A percentile compares a stretch with the other conserved stretches of the same genome.
Evolutionary conservation across 441 rosid species (phyloP).

Genomic region (Erodium trifolium): DNA sequence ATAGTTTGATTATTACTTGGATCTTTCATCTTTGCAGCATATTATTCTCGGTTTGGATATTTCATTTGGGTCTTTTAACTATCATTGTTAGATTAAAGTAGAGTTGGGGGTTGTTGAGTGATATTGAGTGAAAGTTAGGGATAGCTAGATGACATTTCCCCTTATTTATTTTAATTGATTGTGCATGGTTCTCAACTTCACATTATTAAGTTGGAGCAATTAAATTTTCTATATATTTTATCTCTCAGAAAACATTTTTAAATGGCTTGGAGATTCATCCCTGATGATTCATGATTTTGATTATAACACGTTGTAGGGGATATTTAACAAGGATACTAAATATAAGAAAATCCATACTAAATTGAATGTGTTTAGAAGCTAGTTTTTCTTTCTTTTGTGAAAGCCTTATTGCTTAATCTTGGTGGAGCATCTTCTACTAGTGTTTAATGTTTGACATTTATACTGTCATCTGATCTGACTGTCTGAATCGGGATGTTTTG

Average conservation of each 20-base stretch:
- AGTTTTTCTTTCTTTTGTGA: neutral
- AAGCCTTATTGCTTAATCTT: neutral
- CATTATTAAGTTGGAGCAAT: neutral
- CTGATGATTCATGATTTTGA: neutral
- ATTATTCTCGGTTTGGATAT: too few species aligned
- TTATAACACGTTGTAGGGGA: conserved; percentile 1
- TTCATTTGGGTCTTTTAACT: too few species aligned
- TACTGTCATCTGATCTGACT: neutral
- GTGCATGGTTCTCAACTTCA: neutral
- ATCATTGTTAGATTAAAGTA: too few species aligned
- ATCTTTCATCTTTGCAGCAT: too few species aligned
- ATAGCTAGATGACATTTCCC: too few species aligned
- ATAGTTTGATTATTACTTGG: too few species aligned
- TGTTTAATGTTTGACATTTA: neutral
- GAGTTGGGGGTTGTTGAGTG: too few species aligned
- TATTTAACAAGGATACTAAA: neutral
- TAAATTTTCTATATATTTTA: neutral
- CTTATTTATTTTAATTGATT: neutral
- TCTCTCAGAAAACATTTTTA: neutral
- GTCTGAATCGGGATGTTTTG: neutral
- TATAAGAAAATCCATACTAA: neutral
- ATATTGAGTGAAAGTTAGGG: too few species aligned
- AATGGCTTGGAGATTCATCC: neutral
- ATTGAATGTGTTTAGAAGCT: neutral
- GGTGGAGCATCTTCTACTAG: neutral